Conservation (phyloP, 78 protist species). For the Dictyostelium intermedium region DNA sequence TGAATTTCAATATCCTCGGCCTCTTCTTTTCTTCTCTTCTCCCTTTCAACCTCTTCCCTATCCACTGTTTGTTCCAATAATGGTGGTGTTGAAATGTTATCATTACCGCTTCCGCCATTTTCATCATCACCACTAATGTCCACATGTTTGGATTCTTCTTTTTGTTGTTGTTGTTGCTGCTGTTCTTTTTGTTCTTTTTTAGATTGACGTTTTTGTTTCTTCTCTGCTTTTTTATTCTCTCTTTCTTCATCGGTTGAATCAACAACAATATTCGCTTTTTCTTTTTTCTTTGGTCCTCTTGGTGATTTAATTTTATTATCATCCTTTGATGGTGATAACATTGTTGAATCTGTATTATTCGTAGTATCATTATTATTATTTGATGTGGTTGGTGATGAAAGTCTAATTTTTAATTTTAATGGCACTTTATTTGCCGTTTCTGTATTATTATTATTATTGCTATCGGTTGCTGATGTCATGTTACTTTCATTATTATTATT, state of each 20-base stretch:
- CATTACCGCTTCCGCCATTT: background rate
- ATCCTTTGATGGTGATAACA: constrained; percentile 2
- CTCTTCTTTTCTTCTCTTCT: background rate
- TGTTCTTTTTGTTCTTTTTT: background rate
- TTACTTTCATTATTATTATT: background rate
- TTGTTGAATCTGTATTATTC: background rate
- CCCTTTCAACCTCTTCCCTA: background rate
- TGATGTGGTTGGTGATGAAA: background rate
- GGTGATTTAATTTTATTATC: constrained; percentile 11
- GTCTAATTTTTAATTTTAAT: constrained; percentile 3
- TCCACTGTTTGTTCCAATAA: background rate
- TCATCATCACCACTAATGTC: background rate
- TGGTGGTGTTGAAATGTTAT: background rate
- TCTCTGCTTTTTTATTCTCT: background rate
- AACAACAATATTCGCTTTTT: background rate
- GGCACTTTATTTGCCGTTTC: background rate
- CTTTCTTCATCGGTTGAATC: background rate
- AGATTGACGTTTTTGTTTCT: background rate
- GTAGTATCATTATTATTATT: background rate
- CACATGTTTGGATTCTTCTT: background rate
- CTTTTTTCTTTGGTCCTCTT: background rate
- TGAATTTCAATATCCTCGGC: background rate
- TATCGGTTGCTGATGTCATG: background rate
- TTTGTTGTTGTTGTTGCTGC: background rate
- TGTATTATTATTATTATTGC: background rate